These are phyloP conservation scores for Penicillium vulpinum DNA, from an alignment of 2,329 filamentous ascomycete genomes.

Conservation along the genomic window DNA sequence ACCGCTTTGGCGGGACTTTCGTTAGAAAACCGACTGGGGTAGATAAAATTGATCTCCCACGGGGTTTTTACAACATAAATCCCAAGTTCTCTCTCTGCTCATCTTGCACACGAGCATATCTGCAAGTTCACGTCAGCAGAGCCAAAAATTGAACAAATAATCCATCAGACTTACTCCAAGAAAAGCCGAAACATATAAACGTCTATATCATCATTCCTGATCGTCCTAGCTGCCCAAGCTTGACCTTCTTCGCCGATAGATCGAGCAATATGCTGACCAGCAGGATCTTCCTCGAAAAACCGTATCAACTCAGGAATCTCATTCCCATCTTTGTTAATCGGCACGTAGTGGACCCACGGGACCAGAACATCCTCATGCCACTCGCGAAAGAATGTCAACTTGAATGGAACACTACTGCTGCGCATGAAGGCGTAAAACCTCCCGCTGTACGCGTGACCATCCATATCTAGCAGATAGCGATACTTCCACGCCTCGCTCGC, in stretches of 20 bases:
- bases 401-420: slow-evolving; percentile 51
- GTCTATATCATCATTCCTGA: slow-evolving; percentile 61
- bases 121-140: background rate
- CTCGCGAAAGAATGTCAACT: slow-evolving; percentile 55
- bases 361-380: slow-evolving; percentile 60
- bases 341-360: slow-evolving; percentile 60
- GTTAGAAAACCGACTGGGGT: background rate
- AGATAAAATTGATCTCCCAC: background rate
- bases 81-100: slow-evolving; percentile 6
- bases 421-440: slow-evolving; percentile 55
- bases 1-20: too few relatives aligned
- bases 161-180: slow-evolving; percentile 34
- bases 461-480: slow-evolving; percentile 51
- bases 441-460: slow-evolving; percentile 59
- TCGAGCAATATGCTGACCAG: slow-evolving; percentile 51
- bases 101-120: slow-evolving; percentile 15
- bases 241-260: slow-evolving; percentile 56
- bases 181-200: slow-evolving; percentile 61
- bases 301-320: slow-evolving; percentile 56
- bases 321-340: slow-evolving; percentile 51
- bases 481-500: slow-evolving; percentile 76
- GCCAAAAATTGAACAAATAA: background rate
- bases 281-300: slow-evolving; percentile 47
- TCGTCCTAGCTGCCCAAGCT: slow-evolving; percentile 55
- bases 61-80: background rate